Percentiles rank a stretch among this genome's conserved stretches.
Conservation (phyloP, 805 yeast species). For the Candida parachauliodes region DNA sequence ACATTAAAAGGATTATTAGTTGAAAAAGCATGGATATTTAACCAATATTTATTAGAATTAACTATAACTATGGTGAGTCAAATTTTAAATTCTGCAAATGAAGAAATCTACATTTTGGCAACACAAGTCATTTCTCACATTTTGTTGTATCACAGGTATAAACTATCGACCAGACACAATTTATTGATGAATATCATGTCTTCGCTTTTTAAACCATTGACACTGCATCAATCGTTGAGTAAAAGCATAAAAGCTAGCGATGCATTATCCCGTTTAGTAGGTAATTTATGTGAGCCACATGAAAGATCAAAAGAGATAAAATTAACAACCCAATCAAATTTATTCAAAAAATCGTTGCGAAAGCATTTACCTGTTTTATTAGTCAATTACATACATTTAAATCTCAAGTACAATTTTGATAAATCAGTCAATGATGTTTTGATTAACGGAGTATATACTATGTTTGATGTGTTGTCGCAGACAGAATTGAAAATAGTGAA, state of each 20-base stretch:
- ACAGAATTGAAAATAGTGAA: conserved; percentile 62
- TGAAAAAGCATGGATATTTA: conserved; percentile 53
- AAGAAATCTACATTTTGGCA: conserved; percentile 31
- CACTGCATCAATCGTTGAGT: conserved; percentile 13
- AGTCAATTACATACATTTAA: conserved; percentile 52
- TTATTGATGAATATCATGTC: conserved; percentile 49
- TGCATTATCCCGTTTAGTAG: conserved; percentile 54
- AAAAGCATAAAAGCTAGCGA: conserved; percentile 34
- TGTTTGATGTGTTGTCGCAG: conserved; percentile 67
- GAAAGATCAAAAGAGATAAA: conserved; percentile 13
- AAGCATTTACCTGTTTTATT: conserved; percentile 59
- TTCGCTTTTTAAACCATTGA: conserved; percentile 47
- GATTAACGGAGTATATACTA: conserved; percentile 52
- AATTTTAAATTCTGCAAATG: conserved; percentile 1
- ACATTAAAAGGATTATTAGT: conserved; percentile 38
- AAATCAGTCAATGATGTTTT: conserved; percentile 46
- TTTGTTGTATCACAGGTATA: conserved; percentile 63
- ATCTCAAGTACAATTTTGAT: conserved; percentile 48
- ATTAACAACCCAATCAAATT: conserved; percentile 50
- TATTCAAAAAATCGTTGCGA: conserved; percentile 59
- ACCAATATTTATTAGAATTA: conserved; percentile 65
- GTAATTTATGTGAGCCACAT: conserved; percentile 73
- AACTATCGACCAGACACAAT: conserved; percentile 72
- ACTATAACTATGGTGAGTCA: conserved; percentile 39
- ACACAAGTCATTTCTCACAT: conserved; percentile 56